These are phyloP conservation scores for Colletotrichum plurivorum DNA, from an alignment of 2,329 filamentous ascomycete species.

Conservation along the genomic window DNA sequence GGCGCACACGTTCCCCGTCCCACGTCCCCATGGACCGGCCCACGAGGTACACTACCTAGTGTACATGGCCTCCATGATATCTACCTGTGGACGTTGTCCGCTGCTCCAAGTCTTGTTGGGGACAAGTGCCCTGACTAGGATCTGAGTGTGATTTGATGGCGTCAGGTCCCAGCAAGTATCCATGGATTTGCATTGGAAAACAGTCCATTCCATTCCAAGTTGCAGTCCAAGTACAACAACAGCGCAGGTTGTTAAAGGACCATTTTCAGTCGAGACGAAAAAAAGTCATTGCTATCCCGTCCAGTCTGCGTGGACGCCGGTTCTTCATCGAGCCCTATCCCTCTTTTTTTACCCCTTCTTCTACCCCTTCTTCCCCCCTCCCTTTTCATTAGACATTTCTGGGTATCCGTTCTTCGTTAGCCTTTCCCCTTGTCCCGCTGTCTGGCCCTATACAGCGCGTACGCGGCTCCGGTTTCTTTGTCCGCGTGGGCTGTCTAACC, in stretches of 20 bases:
- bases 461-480: conserved; percentile 10
- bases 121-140: conserved; percentile 27
- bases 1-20: conserved; percentile 13
- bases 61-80: conserved; percentile 3
- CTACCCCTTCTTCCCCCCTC: not conserved
- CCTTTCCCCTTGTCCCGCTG: conserved; percentile 22
- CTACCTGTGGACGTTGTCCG: conserved; percentile 1
- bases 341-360: not conserved
- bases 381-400: not conserved
- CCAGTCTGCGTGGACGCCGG: conserved; percentile 3
- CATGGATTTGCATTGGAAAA: not conserved
- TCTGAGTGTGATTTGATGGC: conserved; percentile 28
- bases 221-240: not conserved
- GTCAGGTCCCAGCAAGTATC: conserved; percentile 23
- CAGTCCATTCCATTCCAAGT: conserved; percentile 22
- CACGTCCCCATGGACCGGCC: not conserved
- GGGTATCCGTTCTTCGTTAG: conserved; percentile 7
- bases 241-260: no score
- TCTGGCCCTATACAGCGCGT: conserved; percentile 6
- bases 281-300: not conserved
- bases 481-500: not conserved
- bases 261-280: not conserved
- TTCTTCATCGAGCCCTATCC: not conserved
- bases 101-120: conserved; percentile 12
- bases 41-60: no score